Evolutionary conservation across 1,139 yeast species (phyloP), one percentile per base, ranked within the genome.

Genomic region (Yamadazyma spencermartinsiae): DNA sequence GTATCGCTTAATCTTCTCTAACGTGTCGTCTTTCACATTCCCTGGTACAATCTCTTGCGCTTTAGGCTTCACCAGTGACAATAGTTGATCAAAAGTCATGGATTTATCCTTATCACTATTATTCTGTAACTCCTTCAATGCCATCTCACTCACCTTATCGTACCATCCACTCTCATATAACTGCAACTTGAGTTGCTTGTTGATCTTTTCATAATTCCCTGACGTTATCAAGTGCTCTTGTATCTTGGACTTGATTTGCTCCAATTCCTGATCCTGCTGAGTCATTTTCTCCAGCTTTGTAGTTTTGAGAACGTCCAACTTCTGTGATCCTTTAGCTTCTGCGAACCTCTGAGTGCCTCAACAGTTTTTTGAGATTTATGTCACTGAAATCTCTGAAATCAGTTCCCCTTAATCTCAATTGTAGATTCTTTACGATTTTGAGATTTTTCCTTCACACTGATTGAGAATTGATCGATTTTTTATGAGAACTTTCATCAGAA

Each of bases 101-200:
- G 58, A 58, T 40, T 63, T 57, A 41, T 62, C 61, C 35, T 62
- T 55, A 31, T 68, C 72, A 48, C 56, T 48, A 17, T 46, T 46
- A 18, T 54, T 56, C 34, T 62, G 64, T 34, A 68, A 51, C 42
- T 69, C 72, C 10, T 51, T 40, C 35, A 54, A 63, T 3, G 94
- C 84, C 38, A 84, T 51, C 37, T 72, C 76, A 38, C 79, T 72
- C 23, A 89, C 80, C 43, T 82, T 76, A 50, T 87, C 95, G 49
- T 79, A 80, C 97, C 97, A 90, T 6, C 97, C 97, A 2, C 82
- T 73, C 54, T 86, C 86, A 42, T 79, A 73, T 19, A 90, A 72
- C 53, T 78, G 79, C 39, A 82, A 72, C 50, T 81, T 80, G 42
- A 89, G 65, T 38, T 72, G 71, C 40, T 76, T 75, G 40, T 81